phyloP scores from a whole-genome alignment of 768 basidiomycete species.

The Fibroporia radiculosa region DNA sequence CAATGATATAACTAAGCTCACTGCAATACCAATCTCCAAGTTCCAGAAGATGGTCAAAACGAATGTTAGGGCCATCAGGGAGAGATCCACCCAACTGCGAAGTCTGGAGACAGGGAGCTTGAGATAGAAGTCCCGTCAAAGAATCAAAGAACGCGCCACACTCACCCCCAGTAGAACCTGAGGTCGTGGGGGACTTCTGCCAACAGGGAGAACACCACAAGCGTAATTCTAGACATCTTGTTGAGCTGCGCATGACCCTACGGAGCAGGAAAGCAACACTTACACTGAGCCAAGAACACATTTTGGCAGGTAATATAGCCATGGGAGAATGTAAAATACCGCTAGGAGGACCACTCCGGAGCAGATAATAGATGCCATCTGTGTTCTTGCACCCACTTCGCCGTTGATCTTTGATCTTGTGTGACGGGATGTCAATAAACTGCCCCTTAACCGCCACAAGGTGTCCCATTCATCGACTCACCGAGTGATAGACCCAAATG shows the following conservation, averaged over 20 bases:
- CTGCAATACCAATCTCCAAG: constrained; percentile 88
- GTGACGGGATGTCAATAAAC: no score
- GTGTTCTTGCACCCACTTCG: constrained; percentile 81
- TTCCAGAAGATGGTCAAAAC: constrained; percentile 81
- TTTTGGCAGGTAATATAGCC: constrained; percentile 82
- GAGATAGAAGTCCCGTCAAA: background rate
- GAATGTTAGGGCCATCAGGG: constrained; percentile 85
- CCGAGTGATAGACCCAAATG: constrained; percentile 91
- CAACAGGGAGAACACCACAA: constrained; percentile 81
- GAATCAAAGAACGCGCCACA: constrained; percentile 17
- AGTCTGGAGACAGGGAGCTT: constrained; percentile 39
- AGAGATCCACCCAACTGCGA: constrained; percentile 87
- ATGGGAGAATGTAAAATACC: constrained; percentile 85
- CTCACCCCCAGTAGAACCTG: constrained; percentile 78
- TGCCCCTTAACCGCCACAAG: no score
- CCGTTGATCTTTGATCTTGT: constrained; percentile 81
- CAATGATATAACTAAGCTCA: constrained; percentile 81
- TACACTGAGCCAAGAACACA: constrained; percentile 85
- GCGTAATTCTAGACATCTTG: constrained; percentile 48
- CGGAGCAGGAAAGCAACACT: background rate
- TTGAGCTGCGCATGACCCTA: background rate
- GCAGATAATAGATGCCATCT: constrained; percentile 81
- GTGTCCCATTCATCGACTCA: no score
- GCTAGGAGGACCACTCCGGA: constrained; percentile 69
- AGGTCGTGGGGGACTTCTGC: constrained; percentile 85